phyloP scores from a whole-genome alignment of 305 asterid species.

The Solanum hybrid region DNA sequence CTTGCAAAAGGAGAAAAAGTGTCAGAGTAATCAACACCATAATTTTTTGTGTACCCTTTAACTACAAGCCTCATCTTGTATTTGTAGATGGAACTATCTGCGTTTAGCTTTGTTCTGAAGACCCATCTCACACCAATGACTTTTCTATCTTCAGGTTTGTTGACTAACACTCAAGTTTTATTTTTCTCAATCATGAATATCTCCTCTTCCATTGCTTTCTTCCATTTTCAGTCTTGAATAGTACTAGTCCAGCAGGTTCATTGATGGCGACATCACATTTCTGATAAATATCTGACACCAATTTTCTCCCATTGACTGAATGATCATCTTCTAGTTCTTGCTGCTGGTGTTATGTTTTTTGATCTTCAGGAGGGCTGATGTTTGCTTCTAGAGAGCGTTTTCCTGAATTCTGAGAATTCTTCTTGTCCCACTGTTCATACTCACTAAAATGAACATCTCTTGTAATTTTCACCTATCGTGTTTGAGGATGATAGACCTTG shows the following conservation, averaged over 20 bases:
- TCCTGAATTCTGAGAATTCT: not conserved
- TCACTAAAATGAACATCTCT: not conserved
- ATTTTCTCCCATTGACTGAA: not conserved
- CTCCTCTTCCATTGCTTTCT: not conserved
- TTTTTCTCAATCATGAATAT: not conserved
- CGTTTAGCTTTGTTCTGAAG: not conserved
- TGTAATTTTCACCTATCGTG: not conserved
- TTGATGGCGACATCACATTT: not conserved
- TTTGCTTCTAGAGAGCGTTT: not conserved
- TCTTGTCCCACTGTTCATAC: not conserved
- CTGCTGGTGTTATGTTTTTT: not conserved
- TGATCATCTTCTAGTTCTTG: not conserved
- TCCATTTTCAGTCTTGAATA: not conserved
- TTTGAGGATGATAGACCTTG: not conserved
- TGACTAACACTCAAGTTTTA: not conserved
- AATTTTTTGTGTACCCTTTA: not conserved
- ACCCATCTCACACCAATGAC: too few relatives aligned
- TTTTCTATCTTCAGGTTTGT: not conserved
- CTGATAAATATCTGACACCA: not conserved
- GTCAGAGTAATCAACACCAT: not conserved
- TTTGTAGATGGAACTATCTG: not conserved
- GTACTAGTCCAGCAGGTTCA: not conserved
- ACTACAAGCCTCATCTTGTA: not conserved
- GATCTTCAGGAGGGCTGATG: not conserved
- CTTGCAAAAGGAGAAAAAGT: not conserved